Base-by-base conservation (phyloP, 257 asterid genomes). In the Echium plantagineum region DNA sequence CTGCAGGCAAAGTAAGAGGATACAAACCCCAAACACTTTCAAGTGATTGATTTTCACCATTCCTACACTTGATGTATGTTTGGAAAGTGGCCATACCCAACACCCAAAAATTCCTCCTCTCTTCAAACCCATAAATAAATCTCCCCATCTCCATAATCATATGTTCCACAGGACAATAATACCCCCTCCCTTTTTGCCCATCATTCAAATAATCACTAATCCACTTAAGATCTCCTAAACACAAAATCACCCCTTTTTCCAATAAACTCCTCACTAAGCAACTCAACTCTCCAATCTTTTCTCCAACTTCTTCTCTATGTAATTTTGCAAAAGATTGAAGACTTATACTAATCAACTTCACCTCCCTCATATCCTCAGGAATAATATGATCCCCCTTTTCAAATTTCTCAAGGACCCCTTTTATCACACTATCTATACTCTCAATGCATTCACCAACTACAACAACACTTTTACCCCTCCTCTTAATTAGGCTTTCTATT, bases 191-290 rank as follows among this genome's bases (percentile, higher is more conserved):
- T 26, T 71, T 71, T 58, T 71, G 66, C 30, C 71, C 81, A 15
- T 71, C 56, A 54, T 31, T 42, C 10, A 7, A 48, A 21, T 66
- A 69, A 63, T 90, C 90, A 72, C 79, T 57, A 24, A 90, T 75
- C 96, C 97, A 87, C 61, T 83, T 87, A 17, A 90, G 71, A 70
- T 90, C 96, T 26, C 97, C 97, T 1, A 87, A 71, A 67, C 84
- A 90, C 67, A 90, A 60, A 46, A 90, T 83, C 6, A 83, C 94
- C 15, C 96, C 97, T 59, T 80, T 87, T 1, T 61, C 55, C 17
- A 71, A 66, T 6, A 83, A 75, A 56, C 90, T 74, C 75, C 68
- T 79, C 51, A 87, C 85, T 15, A 85, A 70, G 17, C 82, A 66
- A 0, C 73, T 67, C 15, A 90, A 52, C 66, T 83, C 97, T 17